Evolutionary conservation across 805 yeast species (phyloP).

Genomic region (Teunomyces atbi): DNA sequence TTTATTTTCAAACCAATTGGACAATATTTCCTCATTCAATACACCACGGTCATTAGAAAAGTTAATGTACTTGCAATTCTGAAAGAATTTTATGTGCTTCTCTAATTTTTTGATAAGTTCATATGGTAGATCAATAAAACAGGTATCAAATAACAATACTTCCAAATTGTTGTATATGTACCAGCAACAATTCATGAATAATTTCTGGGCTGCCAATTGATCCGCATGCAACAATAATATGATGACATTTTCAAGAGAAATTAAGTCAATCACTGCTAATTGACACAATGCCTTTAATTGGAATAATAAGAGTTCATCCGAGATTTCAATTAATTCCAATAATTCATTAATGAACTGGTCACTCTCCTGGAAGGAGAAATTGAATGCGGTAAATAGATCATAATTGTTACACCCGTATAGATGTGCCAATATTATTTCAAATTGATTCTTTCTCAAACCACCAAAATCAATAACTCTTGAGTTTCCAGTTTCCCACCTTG

Average conservation of each 20-base stretch:
- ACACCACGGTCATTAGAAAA: conserved; percentile 18
- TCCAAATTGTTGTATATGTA: conserved; percentile 67
- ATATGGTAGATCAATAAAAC: conserved; percentile 26
- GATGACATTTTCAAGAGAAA: conserved; percentile 59
- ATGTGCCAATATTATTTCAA: conserved; percentile 50
- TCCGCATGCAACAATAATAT: conserved; percentile 55
- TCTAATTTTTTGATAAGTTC: conserved; percentile 29
- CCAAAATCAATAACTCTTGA: conserved; percentile 39
- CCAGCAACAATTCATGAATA: conserved; percentile 64
- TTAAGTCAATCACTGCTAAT: conserved; percentile 52
- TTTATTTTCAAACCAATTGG: conserved; percentile 20
- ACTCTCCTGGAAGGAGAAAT: conserved; percentile 14
- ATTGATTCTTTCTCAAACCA: conserved; percentile 41
- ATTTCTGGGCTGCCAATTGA: conserved; percentile 47
- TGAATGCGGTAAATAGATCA: conserved; percentile 36
- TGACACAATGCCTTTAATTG: conserved; percentile 64
- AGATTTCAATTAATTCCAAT: conserved; percentile 56
- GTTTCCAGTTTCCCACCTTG: conserved; percentile 46
- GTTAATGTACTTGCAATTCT: conserved; percentile 25
- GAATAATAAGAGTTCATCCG: conserved; percentile 62
- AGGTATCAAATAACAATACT: conserved; percentile 49
- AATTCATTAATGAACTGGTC: conserved; percentile 51
- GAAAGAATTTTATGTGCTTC: conserved; percentile 23
- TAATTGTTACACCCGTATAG: conserved; percentile 54
- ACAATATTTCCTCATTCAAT: conserved; percentile 9